phyloP scores from a whole-genome alignment of 345 rosid species.

The Physaria fendleri region DNA sequence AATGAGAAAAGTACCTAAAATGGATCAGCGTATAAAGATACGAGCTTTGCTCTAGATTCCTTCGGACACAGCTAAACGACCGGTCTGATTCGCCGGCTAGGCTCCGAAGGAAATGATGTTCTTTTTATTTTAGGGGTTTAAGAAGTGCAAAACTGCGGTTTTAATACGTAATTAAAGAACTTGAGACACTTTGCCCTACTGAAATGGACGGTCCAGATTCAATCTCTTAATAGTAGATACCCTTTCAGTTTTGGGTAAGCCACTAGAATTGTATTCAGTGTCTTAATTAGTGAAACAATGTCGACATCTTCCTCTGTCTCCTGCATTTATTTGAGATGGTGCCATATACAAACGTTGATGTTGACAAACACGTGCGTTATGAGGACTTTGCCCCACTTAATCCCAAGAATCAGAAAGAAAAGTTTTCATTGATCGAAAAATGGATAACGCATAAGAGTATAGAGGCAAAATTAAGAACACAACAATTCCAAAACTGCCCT shows the following conservation, averaged over 20 bases:
- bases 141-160: conserved; percentile 15
- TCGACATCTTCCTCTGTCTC: conserved; percentile 11
- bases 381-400: conserved; percentile 8
- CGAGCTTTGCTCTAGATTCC: neutral
- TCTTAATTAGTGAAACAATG: conserved; percentile 12
- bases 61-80: conserved; percentile 20
- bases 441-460: conserved; percentile 12
- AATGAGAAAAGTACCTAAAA: conserved; percentile 13
- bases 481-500: conserved; percentile 15
- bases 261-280: neutral
- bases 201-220: conserved; percentile 22
- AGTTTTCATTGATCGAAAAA: conserved; percentile 7
- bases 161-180: conserved; percentile 16
- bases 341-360: neutral
- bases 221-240: conserved; percentile 6
- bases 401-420: conserved; percentile 5
- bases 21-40: neutral
- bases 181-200: conserved; percentile 16
- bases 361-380: conserved; percentile 1
- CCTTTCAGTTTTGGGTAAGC: conserved; percentile 22
- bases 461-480: neutral
- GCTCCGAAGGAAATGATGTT: neutral
- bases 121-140: neutral
- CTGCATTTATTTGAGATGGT: neutral
- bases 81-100: conserved; percentile 22